These are phyloP conservation scores for Streptanthus diversifolius DNA, from an alignment of 345 rosid species.

Conservation along the genomic window DNA sequence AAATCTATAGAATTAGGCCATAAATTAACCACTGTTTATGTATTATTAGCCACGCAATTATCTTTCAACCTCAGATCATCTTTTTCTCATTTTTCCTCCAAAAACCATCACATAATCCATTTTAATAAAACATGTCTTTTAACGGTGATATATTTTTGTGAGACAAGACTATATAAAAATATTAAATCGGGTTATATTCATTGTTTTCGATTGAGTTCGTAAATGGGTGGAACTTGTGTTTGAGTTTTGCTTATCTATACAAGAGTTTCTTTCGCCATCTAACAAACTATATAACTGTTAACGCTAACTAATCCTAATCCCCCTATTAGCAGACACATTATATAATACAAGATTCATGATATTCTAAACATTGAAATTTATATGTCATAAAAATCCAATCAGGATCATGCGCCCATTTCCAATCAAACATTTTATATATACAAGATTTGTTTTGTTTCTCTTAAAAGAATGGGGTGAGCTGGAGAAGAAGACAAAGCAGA, in stretches of 20 bases:
- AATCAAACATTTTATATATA: neutral
- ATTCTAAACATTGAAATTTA: neutral
- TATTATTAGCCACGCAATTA: too few species aligned
- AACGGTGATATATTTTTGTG: neutral
- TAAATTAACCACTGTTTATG: too few species aligned
- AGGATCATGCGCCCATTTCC: neutral
- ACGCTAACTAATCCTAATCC: neutral
- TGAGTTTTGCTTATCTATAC: neutral
- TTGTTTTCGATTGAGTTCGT: neutral
- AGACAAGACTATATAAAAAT: neutral
- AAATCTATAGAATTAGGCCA: too few species aligned
- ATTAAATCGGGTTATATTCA: neutral
- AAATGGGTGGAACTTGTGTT: neutral
- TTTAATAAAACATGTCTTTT: neutral
- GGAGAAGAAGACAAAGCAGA: constrained; percentile 20
- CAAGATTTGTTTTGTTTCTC: neutral
- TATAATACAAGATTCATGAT: neutral
- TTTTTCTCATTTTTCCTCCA: neutral
- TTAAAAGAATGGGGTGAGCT: constrained; percentile 3
- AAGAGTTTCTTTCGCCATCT: neutral
- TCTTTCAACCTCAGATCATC: too few species aligned
- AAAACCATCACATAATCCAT: neutral
- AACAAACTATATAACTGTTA: neutral
- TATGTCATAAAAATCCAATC: neutral
- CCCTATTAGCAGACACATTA: neutral